phyloP scores from a whole-genome alignment of 1,284 basidiomycete species.

The Marasmius sp. region DNA sequence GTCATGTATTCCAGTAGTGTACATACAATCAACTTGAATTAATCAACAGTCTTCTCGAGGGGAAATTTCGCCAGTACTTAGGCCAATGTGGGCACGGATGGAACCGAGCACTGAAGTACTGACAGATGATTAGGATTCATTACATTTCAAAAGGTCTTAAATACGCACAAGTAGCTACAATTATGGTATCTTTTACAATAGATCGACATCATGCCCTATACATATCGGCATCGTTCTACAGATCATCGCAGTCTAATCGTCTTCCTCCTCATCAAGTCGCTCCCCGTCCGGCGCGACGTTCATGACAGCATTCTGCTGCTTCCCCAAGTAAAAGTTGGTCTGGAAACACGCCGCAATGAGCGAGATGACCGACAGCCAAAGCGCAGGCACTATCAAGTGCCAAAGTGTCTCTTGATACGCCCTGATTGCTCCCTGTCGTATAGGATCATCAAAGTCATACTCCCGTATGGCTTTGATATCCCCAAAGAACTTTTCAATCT shows the following conservation, averaged over 20 bases:
- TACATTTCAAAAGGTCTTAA: too few relatives aligned
- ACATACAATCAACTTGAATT: too few relatives aligned
- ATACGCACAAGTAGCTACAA: too few relatives aligned
- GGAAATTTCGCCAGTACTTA: too few relatives aligned
- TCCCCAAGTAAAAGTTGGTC: constrained; percentile 13
- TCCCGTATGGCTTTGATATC: constrained; percentile 19
- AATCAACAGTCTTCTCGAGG: too few relatives aligned
- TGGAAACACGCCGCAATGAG: constrained; percentile 21
- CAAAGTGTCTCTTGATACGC: constrained; percentile 24
- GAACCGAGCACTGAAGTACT: too few relatives aligned
- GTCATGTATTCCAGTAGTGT: too few relatives aligned
- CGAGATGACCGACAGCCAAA: constrained; percentile 21
- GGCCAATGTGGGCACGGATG: too few relatives aligned
- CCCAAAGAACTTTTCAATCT: constrained; percentile 21
- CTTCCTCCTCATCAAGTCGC: not conserved
- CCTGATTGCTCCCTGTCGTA: constrained; percentile 12
- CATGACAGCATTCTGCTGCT: constrained; percentile 15
- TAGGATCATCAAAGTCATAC: constrained; percentile 12
- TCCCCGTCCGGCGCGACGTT: constrained; percentile 13
- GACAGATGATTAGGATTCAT: too few relatives aligned
- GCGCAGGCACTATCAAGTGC: constrained; percentile 20
- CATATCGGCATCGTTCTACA: not conserved
- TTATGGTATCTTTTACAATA: too few relatives aligned
- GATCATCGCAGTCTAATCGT: not conserved
- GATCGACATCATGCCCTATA: not conserved